Percentiles rank a stretch among this genome's conserved stretches.
These are phyloP conservation scores for Penicillium cataractarum DNA, from an alignment of 495 filamentous ascomycete genomes.

Conservation along the genomic window DNA sequence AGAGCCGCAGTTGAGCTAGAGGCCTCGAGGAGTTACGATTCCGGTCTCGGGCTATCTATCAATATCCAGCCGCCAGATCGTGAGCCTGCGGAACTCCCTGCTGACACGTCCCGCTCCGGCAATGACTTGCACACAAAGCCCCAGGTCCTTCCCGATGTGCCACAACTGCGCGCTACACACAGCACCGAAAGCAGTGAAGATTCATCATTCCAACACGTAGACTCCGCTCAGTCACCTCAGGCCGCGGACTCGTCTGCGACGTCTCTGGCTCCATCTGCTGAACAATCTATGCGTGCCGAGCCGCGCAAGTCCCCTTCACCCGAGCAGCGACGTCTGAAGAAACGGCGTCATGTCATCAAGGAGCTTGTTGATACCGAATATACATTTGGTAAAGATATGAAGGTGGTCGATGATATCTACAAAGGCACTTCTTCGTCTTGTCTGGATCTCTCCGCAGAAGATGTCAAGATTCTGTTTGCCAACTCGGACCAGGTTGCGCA, in stretches of 20 bases:
- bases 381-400: slow-evolving; percentile 88
- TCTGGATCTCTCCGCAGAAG: slow-evolving; percentile 75
- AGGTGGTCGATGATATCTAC: slow-evolving; percentile 93
- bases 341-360: slow-evolving; percentile 79
- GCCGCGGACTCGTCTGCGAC: slow-evolving; percentile 46
- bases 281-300: slow-evolving; percentile 29
- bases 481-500: slow-evolving; percentile 85
- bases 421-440: slow-evolving; percentile 88
- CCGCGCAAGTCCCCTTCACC: slow-evolving; percentile 50
- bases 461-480: slow-evolving; percentile 84
- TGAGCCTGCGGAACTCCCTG: slow-evolving; percentile 11
- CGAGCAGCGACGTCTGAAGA: slow-evolving; percentile 59
- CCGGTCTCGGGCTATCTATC: slow-evolving; percentile 43
- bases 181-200: slow-evolving; percentile 52
- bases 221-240: slow-evolving; percentile 39
- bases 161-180: slow-evolving; percentile 64
- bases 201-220: slow-evolving; percentile 43
- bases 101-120: background rate
- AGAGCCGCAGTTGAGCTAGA: slow-evolving; percentile 16
- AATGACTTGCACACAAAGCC: background rate
- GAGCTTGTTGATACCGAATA: slow-evolving; percentile 92
- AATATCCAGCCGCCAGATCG: slow-evolving; percentile 28
- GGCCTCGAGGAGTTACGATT: slow-evolving; percentile 14
- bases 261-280: slow-evolving; percentile 40
- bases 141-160: slow-evolving; percentile 20